Evolutionary conservation across 2,329 filamentous ascomycete genomes (phyloP), one percentile per base, ranked within the genome.

Genomic region (Colletotrichum horii): DNA sequence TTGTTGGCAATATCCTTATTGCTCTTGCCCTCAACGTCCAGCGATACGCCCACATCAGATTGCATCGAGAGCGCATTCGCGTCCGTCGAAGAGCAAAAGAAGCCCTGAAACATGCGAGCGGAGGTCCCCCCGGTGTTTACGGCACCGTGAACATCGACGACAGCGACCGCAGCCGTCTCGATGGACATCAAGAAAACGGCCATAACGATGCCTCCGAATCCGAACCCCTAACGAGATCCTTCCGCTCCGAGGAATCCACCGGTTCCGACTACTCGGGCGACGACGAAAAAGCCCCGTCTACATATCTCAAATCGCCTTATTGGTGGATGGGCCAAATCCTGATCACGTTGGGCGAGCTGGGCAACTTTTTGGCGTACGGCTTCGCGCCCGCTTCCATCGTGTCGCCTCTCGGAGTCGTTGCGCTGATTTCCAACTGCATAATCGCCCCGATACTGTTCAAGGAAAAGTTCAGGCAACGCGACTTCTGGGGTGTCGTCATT

Each of bases 371-470:
- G 77, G 97, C 97, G 1, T 99, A 99, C 82, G 97, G 97, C 28
- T 99, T 99, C 83, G 97, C 97, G 34, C 97, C 97, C 5, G 97
- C 97, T 9, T 98, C 97, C 16, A 98, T 99, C 80, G 97, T 99
- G 56, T 98, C 96, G 38, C 97, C 97, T 0, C 89, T 99, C 8
- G 97, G 97, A 12, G 97, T 99, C n/a, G 97, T 99, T 15, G 97
- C 97, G 3, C 88, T 99, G 77, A 93, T 99, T 61, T 98, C 96
- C 60, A 99, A 99, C 85, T 99, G 97, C 84, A 91, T 99, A 76
- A 98, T 99, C 82, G 97, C 97, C 4, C 97, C 97, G 1, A 93
- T 97, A 77, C 93, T 99, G 88, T 93, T 99, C 78, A 96, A 98
- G 82, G 97, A 99, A 85, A 90, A 89, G 66, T 98, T 99, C 81